These are phyloP conservation scores for Nicotiana sylvestris DNA, from an alignment of 257 asterid genomes.

Conservation along the genomic window DNA sequence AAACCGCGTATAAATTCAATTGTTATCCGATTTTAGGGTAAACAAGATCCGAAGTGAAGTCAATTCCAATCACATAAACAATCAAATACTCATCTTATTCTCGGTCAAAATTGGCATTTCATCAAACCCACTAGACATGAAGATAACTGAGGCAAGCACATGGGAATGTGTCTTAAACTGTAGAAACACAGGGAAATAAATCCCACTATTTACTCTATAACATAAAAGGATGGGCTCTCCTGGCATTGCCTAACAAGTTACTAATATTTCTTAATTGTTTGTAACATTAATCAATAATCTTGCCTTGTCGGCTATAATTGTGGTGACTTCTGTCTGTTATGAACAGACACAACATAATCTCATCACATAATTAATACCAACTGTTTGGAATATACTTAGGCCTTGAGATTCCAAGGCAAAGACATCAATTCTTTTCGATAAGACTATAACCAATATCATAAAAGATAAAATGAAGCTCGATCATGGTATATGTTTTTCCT, in stretches of 20 bases:
- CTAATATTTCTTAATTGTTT: background rate
- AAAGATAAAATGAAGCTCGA: background rate
- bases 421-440: slow-evolving; percentile 34
- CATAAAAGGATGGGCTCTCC: slow-evolving; percentile 18
- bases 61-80: background rate
- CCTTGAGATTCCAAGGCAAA: slow-evolving; percentile 38
- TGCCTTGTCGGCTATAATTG: slow-evolving; percentile 45
- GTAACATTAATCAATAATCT: slow-evolving; percentile 20
- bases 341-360: slow-evolving; percentile 40
- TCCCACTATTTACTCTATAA: slow-evolving; percentile 7
- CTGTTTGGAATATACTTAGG: slow-evolving; percentile 29
- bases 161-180: slow-evolving; percentile 15
- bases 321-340: slow-evolving; percentile 32
- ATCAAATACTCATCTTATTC: background rate
- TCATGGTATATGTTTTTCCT: background rate
- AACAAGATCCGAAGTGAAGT: background rate
- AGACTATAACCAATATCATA: slow-evolving; percentile 4
- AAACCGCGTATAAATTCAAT: no score
- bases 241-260: slow-evolving; percentile 18
- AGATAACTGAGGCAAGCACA: slow-evolving; percentile 20
- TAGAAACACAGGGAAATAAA: slow-evolving; percentile 4
- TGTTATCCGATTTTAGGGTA: no score
- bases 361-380: slow-evolving; percentile 14
- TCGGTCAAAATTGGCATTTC: background rate
- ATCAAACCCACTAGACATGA: slow-evolving; percentile 19